A percentile compares a stretch with the other conserved stretches of the same genome.
These are phyloP conservation scores for Immersiella caudata DNA, from an alignment of 495 filamentous ascomycete genomes.

Conservation along the genomic window DNA sequence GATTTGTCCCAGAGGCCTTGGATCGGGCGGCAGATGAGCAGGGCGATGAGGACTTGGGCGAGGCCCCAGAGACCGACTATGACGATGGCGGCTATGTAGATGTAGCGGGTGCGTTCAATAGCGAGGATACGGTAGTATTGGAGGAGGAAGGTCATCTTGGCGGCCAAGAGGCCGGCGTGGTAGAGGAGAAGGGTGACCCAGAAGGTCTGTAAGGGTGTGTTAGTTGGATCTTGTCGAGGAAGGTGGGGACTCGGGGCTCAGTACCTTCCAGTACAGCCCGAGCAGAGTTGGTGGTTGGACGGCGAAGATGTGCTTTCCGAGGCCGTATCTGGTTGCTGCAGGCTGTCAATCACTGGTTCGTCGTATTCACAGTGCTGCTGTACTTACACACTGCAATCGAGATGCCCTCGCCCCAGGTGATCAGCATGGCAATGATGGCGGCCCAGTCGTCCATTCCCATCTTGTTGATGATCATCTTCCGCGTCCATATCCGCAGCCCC, in stretches of 20 bases:
- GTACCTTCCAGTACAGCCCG: conserved; percentile 12
- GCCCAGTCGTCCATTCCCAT: conserved; percentile 48
- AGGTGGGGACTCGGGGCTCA: not conserved
- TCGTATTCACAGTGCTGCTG: not conserved
- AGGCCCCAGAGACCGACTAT: conserved; percentile 34
- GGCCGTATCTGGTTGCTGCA: conserved; percentile 13
- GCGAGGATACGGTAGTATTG: conserved; percentile 48
- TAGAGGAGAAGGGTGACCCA: conserved; percentile 50
- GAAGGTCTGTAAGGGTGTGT: conserved; percentile 32
- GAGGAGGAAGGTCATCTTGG: conserved; percentile 47
- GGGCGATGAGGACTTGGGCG: conserved; percentile 42
- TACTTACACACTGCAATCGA: conserved; percentile 6
- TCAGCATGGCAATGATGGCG: conserved; percentile 28
- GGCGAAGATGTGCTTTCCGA: conserved; percentile 12
- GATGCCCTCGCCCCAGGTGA: conserved; percentile 16
- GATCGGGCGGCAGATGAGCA: conserved; percentile 43
- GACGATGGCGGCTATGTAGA: conserved; percentile 34
- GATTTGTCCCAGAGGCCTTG: conserved; percentile 43
- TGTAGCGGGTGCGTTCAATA: conserved; percentile 33
- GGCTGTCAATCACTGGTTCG: not conserved
- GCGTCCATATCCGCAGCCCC: conserved; percentile 44
- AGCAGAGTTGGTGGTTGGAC: conserved; percentile 4
- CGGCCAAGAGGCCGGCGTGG: conserved; percentile 40
- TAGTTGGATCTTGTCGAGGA: not conserved
- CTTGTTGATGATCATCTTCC: conserved; percentile 43